Evolutionary conservation across 2,329 filamentous ascomycete genomes (phyloP).

Genomic region (Rutstroemia sp.): DNA sequence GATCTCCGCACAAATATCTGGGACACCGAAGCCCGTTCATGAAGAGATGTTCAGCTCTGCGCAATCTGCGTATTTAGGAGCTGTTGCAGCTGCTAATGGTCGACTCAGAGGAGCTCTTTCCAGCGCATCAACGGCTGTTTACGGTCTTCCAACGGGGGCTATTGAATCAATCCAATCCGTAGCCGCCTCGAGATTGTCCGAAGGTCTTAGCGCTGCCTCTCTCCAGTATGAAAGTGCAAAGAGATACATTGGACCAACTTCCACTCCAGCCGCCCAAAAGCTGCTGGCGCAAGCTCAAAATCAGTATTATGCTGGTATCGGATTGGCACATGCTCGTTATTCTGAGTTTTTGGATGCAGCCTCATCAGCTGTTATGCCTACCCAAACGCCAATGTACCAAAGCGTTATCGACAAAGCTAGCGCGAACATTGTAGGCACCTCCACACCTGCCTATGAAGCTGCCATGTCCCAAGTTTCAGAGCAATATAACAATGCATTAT

Average conservation of each 20-base stretch:
- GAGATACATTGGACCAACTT: slow-evolving; percentile 54
- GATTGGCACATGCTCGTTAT: slow-evolving; percentile 72
- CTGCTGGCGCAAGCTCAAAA: slow-evolving; percentile 54
- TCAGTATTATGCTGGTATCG: slow-evolving; percentile 71
- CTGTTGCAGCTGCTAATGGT: slow-evolving; percentile 53
- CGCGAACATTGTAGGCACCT: slow-evolving; percentile 19
- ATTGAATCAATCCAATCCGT: slow-evolving; percentile 56
- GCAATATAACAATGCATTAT: slow-evolving; percentile 27
- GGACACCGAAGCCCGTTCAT: slow-evolving; percentile 61
- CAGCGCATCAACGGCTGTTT: slow-evolving; percentile 42
- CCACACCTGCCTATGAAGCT: slow-evolving; percentile 18
- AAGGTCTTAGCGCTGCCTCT: slow-evolving; percentile 64
- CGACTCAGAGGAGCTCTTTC: slow-evolving; percentile 29
- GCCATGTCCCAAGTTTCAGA: slow-evolving; percentile 18
- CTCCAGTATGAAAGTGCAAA: slow-evolving; percentile 65
- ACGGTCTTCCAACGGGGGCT: slow-evolving; percentile 45
- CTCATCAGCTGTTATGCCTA: slow-evolving; percentile 60
- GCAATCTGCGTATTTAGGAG: slow-evolving; percentile 59
- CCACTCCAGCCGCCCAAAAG: slow-evolving; percentile 42
- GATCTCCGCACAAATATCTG: slow-evolving; percentile 59
- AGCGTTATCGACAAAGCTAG: slow-evolving; percentile 24
- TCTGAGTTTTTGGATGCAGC: slow-evolving; percentile 67
- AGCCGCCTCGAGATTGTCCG: slow-evolving; percentile 61
- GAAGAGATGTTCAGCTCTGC: slow-evolving; percentile 63
- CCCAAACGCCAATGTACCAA: slow-evolving; percentile 42